These are phyloP conservation scores for Zygnema circumcarinatum DNA, from an alignment of 139 green algal genomes.

Conservation along the genomic window DNA sequence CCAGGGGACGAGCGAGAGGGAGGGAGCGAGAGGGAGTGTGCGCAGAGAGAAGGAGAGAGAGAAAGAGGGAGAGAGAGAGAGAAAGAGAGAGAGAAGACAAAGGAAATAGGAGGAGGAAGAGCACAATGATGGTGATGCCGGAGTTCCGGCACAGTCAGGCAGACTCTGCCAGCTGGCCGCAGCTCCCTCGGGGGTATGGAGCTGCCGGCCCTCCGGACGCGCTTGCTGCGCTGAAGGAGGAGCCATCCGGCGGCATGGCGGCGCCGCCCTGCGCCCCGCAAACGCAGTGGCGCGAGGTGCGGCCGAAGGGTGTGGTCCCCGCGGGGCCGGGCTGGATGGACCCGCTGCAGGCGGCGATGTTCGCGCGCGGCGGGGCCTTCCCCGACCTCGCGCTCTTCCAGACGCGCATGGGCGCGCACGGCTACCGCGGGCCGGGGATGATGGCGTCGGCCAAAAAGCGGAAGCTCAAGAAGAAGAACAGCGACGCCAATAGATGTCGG, in stretches of 20 bases:
- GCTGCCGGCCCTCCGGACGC: not conserved
- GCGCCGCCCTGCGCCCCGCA: too few species aligned
- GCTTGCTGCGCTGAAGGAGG: not conserved
- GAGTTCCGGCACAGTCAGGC: not conserved
- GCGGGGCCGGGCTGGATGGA: not conserved
- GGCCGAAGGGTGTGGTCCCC: not conserved
- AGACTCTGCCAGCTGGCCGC: not conserved
- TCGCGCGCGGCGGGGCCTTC: not conserved
- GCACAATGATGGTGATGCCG: not conserved
- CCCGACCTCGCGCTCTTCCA: not conserved
- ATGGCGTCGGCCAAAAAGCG: not conserved
- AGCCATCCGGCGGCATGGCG: not conserved
- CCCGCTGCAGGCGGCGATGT: not conserved
- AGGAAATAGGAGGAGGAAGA: too few species aligned
- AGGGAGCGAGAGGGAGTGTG: too few species aligned
- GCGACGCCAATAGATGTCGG: not conserved
- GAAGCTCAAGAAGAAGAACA: not conserved
- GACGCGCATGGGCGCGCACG: too few species aligned
- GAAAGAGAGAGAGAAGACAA: too few species aligned
- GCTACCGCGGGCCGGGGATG: not conserved
- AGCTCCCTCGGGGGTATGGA: not conserved
- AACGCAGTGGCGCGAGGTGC: not conserved
- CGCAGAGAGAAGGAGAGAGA: too few species aligned
- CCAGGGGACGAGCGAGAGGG: too few species aligned
- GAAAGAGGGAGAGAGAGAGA: too few species aligned